Evolutionary conservation across 1,284 basidiomycete genomes (phyloP), one percentile per base, ranked within the genome.

Genomic region (Ceratobasidium sp.): DNA sequence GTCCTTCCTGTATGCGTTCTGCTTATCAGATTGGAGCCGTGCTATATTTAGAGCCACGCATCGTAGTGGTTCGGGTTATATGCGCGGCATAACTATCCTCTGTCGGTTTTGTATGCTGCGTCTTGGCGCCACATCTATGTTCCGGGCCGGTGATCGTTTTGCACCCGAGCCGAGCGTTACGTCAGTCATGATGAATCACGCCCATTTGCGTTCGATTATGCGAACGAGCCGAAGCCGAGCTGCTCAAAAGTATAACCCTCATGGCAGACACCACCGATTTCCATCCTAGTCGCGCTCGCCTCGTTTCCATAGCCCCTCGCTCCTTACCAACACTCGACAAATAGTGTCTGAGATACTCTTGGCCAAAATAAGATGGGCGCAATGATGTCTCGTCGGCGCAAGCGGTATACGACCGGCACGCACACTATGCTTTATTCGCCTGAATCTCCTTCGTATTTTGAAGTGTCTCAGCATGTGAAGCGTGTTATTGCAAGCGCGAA

Each of bases 341-440:
- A n/a, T n/a, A 51, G 46, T 28, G 15, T 42, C 55, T 56, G 15
- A 4, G 63, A 23, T 13, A 63, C 40, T 18, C 15, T 44, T 18
- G 26, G 15, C 42, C 12, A 18, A 55, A 13, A 18, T 26, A 66
- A 39, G 23, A 77, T 77, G 73, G 73, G 73, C 3, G 73, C 63
- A 13, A 42, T 77, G 15, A 10, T 77, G 23, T 75, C 72, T 33
- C 72, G 72, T 20, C 73, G 63, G 33, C 71, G 71, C n/a, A 51
- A 39, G 44, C 63, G 53, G 51, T 77, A 77, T 42, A 77, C 73
- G 7, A 67, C 53, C 39, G 73, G 73, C 9, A 42, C 33, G 15
- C 73, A 77, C 33, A 77, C 53, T 46, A 77, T 77, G 73, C 73
- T 77, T 5, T 77, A 77, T 23, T 77, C 73, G 10, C 63, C 73